These are phyloP conservation scores for Yamadazyma tumulicola DNA, from an alignment of 805 yeast species.

Conservation along the genomic window DNA sequence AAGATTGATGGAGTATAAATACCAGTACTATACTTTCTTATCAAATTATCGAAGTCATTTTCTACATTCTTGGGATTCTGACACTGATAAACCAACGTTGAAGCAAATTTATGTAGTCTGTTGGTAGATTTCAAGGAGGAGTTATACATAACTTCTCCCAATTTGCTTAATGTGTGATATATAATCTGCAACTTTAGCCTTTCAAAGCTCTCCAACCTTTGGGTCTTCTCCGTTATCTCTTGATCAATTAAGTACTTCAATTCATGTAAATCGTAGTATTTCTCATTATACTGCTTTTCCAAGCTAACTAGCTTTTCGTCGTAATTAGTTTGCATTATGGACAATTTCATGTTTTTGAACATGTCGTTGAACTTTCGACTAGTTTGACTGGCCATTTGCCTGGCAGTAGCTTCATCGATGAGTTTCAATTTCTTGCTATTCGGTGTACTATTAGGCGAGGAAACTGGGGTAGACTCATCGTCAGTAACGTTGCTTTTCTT, in stretches of 20 bases:
- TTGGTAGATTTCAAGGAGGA: constrained; percentile 23
- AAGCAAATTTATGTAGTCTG: constrained; percentile 21
- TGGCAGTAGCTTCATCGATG: constrained; percentile 8
- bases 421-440: constrained; percentile 2
- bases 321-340: constrained; percentile 27
- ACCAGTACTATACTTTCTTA: constrained; percentile 31
- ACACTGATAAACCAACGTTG: constrained; percentile 16
- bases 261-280: constrained; percentile 31
- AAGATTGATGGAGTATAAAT: constrained; percentile 35
- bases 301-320: constrained; percentile 23
- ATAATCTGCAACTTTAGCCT: constrained; percentile 29
- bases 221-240: constrained; percentile 20
- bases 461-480: neutral
- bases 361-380: constrained; percentile 27
- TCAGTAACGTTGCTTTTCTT: constrained; percentile 1
- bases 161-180: constrained; percentile 28
- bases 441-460: constrained; percentile 3
- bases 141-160: constrained; percentile 31
- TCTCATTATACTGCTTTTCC: constrained; percentile 31
- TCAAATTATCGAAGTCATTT: constrained; percentile 22
- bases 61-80: constrained; percentile 18
- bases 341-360: constrained; percentile 29
- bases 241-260: constrained; percentile 27
- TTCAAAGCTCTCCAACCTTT: constrained; percentile 33
- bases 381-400: constrained; percentile 22